Conservation (phyloP, 305 asterid genomes). For the Caryopteris hybrid region DNA sequence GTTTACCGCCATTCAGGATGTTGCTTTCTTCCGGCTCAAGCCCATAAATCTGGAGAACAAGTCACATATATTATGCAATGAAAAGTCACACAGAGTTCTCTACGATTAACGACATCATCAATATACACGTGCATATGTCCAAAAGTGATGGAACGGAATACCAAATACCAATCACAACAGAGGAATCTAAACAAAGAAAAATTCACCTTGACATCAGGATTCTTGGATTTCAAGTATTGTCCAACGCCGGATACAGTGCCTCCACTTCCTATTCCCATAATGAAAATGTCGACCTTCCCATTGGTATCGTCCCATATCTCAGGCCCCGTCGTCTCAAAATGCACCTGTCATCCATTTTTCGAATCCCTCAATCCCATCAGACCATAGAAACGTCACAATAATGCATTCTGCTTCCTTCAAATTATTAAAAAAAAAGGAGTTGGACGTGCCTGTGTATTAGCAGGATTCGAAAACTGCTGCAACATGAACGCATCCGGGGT, state of each 20-base stretch:
- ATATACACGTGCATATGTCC: too few relatives aligned
- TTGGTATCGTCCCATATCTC: constrained; percentile 95
- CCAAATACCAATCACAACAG: too few relatives aligned
- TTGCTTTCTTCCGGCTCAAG: constrained; percentile 91
- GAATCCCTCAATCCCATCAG: background rate
- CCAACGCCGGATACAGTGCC: constrained; percentile 98
- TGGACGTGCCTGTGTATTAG: constrained; percentile 73
- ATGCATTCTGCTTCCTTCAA: too few relatives aligned
- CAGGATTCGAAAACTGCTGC: constrained; percentile 95
- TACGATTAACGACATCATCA: too few relatives aligned
- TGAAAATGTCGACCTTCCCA: constrained; percentile 84
- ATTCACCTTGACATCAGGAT: constrained; percentile 82
- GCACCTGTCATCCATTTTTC: constrained; percentile 43
- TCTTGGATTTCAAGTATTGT: constrained; percentile 70
- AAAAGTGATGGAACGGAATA: too few relatives aligned
- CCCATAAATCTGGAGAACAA: constrained; percentile 63
- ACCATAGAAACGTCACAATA: too few relatives aligned
- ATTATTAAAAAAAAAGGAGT: too few relatives aligned
- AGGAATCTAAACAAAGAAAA: too few relatives aligned
- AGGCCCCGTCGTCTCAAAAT: constrained; percentile 96
- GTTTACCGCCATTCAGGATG: constrained; percentile 91
- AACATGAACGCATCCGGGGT: constrained; percentile 83
- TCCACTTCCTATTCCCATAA: constrained; percentile 98
- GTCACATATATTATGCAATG: background rate
- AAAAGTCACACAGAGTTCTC: too few relatives aligned